These are phyloP conservation scores for Orbilia oligospora DNA, from an alignment of 2,329 filamentous ascomycete species.

Conservation along the genomic window DNA sequence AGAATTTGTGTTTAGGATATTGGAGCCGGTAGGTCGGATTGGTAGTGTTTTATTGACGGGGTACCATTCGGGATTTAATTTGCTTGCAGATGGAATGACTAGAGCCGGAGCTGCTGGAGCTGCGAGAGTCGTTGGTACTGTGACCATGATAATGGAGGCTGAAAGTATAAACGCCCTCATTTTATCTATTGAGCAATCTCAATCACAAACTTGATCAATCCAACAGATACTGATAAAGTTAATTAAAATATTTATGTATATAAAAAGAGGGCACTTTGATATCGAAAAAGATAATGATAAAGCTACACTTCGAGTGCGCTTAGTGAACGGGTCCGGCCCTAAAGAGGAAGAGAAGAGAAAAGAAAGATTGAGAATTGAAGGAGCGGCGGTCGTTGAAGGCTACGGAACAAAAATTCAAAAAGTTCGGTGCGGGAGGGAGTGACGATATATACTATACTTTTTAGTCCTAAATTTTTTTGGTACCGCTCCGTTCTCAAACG, in stretches of 20 bases:
- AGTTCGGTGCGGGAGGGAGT: neutral
- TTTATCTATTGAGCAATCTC: neutral
- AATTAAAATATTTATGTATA: neutral
- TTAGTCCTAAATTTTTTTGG: neutral
- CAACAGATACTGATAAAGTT: neutral
- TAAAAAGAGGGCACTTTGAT: neutral
- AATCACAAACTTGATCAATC: neutral
- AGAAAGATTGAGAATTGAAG: neutral
- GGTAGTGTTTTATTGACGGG: constrained; percentile 23
- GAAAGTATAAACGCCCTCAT: constrained; percentile 10
- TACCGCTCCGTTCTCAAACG: neutral
- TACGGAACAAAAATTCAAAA: neutral
- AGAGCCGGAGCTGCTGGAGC: constrained; percentile 8
- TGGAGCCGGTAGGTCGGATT: neutral
- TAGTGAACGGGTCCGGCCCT: constrained; percentile 14
- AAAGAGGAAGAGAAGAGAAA: neutral
- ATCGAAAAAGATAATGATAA: neutral
- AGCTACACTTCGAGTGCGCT: constrained; percentile 2
- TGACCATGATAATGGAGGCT: constrained; percentile 2
- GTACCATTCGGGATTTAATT: constrained; percentile 32
- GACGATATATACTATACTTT: constrained; percentile 18
- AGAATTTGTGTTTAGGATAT: neutral
- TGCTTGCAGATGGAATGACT: neutral
- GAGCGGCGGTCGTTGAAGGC: neutral
- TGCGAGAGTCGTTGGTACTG: constrained; percentile 19